Evolutionary conservation across 257 asterid species (phyloP), one percentile per base, ranked within the genome.

Genomic region (Sherardia arvensis): DNA sequence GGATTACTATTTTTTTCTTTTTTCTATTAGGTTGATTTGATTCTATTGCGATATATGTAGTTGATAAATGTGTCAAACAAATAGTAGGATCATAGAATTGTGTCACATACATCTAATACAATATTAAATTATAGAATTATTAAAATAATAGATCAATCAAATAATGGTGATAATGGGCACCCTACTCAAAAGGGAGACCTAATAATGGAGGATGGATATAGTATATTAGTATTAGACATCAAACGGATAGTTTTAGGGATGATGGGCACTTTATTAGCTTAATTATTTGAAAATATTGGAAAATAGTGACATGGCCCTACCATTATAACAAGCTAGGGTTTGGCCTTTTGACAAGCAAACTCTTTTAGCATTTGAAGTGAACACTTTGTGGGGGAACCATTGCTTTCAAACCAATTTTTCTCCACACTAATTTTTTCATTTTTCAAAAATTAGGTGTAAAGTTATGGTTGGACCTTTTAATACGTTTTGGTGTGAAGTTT

Each of bases 251-350:
- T 77, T n/a, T n/a, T 61, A 58, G 61, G 59, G 73, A 30, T 59
- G 65, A 69, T 73, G 68, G 81, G 66, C 62, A 32, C 58, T 51
- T 56, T 26, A 43, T 43, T 43, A 61, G 69, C 56, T 65, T 29
- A 15, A 28, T 58, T 30, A 25, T 43, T 33, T 65, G 47, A 74
- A 48, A 49, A 49, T 49, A 21, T 21, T 53, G 17, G 59, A 22
- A 53, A 54, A 14, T 67, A 11, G 25, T 43, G 20, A 43, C 51
- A 43, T n/a, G 59, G 58, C 61, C 78, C 66, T 25, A 58, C 51
- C 45, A 58, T 32, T 56, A 57, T 5, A 38, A 14, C 49, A 12
- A 54, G 27, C 32, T 61, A 5, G 17, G 51, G 14, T 17, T 43
- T 43, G 51, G 30, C 8, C 38, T 27, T 12, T 56, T 12, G 62